Evolutionary conservation across 1,284 basidiomycete species (phyloP).

Genomic region (Naganishia sp.): DNA sequence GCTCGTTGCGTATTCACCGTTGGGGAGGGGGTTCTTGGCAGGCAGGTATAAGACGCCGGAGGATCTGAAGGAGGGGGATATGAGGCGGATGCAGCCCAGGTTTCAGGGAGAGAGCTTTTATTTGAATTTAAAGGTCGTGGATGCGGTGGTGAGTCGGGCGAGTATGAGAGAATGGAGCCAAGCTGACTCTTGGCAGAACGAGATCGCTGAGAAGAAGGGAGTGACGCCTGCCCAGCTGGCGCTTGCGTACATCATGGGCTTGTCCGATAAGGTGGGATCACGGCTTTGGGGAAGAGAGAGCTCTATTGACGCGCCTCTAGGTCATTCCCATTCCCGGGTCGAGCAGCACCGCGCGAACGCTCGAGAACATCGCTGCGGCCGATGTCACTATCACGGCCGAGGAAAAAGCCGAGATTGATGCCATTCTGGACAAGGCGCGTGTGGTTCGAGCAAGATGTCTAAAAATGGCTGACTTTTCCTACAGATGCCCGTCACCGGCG

Average conservation of each 20-base stretch:
- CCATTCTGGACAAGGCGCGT: slow-evolving; percentile 45
- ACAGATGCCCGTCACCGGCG: slow-evolving; percentile 24
- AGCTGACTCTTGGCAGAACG: slow-evolving; percentile 44
- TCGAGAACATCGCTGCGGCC: slow-evolving; percentile 58
- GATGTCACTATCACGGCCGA: slow-evolving; percentile 55
- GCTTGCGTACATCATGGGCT: slow-evolving; percentile 63
- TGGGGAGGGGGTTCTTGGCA: slow-evolving; percentile 64
- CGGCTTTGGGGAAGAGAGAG: not conserved
- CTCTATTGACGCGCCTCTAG: slow-evolving; percentile 32
- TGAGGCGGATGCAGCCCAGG: slow-evolving; percentile 40
- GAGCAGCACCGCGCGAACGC: slow-evolving; percentile 55
- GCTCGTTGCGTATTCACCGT: slow-evolving; percentile 63
- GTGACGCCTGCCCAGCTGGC: slow-evolving; percentile 63
- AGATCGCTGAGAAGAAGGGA: slow-evolving; percentile 59
- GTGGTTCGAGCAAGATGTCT: not conserved
- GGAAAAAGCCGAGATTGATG: slow-evolving; percentile 52
- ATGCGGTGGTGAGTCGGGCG: slow-evolving; percentile 45
- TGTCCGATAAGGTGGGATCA: slow-evolving; percentile 54
- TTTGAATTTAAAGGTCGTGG: slow-evolving; percentile 62
- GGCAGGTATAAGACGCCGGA: slow-evolving; percentile 58
- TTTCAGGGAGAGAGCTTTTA: slow-evolving; percentile 58
- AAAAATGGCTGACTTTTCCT: not conserved
- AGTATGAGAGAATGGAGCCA: no score
- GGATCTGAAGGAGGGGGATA: slow-evolving; percentile 58
- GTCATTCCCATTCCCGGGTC: slow-evolving; percentile 63